phyloP scores from a whole-genome alignment of 495 filamentous ascomycete species.

The Penicillium subrubescens region DNA sequence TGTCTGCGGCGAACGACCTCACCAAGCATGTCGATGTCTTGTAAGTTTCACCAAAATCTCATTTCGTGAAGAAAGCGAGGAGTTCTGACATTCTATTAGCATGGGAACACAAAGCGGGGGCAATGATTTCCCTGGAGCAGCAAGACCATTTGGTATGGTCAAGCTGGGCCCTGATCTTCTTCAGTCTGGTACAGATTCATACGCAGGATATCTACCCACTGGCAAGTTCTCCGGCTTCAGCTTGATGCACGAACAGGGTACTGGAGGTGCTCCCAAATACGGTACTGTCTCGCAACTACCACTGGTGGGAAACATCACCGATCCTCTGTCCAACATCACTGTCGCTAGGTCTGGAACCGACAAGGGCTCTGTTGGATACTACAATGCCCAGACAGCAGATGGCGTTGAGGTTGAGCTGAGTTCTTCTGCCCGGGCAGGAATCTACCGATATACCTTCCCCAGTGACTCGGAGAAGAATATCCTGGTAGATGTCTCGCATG shows the following conservation, averaged over 20 bases:
- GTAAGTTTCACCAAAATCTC: slow-evolving; percentile 21
- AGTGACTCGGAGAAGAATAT: slow-evolving; percentile 42
- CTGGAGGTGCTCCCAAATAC: slow-evolving; percentile 75
- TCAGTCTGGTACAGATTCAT: slow-evolving; percentile 56
- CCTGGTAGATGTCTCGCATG: slow-evolving; percentile 72
- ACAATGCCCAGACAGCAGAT: slow-evolving; percentile 55
- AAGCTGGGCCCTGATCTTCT: slow-evolving; percentile 68
- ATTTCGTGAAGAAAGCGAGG: neutral
- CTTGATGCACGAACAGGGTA: slow-evolving; percentile 75
- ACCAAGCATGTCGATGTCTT: slow-evolving; percentile 39
- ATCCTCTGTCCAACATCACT: slow-evolving; percentile 63
- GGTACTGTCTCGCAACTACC: slow-evolving; percentile 70
- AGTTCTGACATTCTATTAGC: slow-evolving; percentile 15
- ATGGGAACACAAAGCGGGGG: slow-evolving; percentile 52
- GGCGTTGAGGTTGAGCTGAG: slow-evolving; percentile 62
- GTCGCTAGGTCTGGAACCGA: slow-evolving; percentile 53
- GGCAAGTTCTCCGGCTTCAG: slow-evolving; percentile 70
- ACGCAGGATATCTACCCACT: slow-evolving; percentile 62
- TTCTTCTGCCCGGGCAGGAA: slow-evolving; percentile 62
- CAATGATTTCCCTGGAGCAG: slow-evolving; percentile 71
- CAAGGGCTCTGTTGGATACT: slow-evolving; percentile 62
- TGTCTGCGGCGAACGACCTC: slow-evolving; percentile 19
- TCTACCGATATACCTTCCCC: slow-evolving; percentile 66
- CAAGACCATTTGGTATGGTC: slow-evolving; percentile 67
- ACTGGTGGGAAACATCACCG: slow-evolving; percentile 49